Evolutionary conservation across 768 basidiomycete genomes (phyloP).

Genomic region (Auriscalpium orientale): DNA sequence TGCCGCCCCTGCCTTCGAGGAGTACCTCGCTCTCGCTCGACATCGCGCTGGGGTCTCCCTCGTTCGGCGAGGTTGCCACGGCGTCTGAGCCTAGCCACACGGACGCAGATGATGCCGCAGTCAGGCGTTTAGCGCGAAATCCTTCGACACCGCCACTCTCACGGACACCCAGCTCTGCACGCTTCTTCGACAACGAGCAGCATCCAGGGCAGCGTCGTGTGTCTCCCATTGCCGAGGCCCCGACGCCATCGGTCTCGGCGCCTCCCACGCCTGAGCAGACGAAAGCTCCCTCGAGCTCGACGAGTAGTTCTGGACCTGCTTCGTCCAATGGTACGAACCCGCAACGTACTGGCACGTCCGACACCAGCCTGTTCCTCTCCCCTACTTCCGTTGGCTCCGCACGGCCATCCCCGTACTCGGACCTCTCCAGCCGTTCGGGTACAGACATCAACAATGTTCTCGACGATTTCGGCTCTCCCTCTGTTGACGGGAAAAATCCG

Average conservation of each 20-base stretch:
- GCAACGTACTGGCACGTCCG: not conserved
- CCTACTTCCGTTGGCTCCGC: not conserved
- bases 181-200: not conserved
- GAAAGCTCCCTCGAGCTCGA: conserved; percentile 5
- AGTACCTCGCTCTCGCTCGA: not conserved
- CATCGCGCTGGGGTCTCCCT: too few relatives aligned
- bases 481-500: not conserved
- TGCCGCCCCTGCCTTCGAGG: conserved; percentile 1
- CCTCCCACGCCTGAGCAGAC: conserved; percentile 5
- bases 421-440: not conserved
- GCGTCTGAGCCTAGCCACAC: not conserved
- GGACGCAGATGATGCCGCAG: not conserved
- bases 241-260: not conserved
- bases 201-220: not conserved
- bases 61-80: too few relatives aligned
- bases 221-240: conserved; percentile 1
- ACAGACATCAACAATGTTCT: not conserved
- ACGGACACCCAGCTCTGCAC: not conserved
- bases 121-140: not conserved
- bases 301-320: not conserved
- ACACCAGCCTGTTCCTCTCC: not conserved
- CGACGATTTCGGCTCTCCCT: not conserved
- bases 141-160: not conserved
- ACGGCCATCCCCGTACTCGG: not conserved
- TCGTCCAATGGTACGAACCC: not conserved